Evolutionary conservation across 2,329 filamentous ascomycete species (phyloP).

Genomic region (Colletotrichum eremochloae): DNA sequence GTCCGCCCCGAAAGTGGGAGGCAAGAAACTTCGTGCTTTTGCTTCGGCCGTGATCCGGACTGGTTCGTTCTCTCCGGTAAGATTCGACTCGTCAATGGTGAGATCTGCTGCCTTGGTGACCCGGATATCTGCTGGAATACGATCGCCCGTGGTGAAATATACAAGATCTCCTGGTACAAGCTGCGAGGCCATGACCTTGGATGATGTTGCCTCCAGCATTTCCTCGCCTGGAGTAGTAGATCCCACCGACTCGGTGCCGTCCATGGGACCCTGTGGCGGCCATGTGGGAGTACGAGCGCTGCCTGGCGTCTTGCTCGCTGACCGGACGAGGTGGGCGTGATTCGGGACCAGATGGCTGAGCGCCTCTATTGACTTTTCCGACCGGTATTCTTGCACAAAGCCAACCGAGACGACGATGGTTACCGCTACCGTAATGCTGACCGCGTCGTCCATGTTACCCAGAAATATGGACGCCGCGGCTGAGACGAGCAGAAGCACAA

Average conservation of each 20-base stretch:
- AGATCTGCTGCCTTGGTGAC: slow-evolving; percentile 92
- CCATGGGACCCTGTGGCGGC: slow-evolving; percentile 63
- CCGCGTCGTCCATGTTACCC: slow-evolving; percentile 92
- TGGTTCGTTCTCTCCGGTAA: slow-evolving; percentile 97
- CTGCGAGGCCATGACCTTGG: slow-evolving; percentile 87
- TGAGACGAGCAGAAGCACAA: slow-evolving; percentile 90
- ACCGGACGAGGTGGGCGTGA: slow-evolving; percentile 92
- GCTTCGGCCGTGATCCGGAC: slow-evolving; percentile 82
- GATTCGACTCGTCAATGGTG: slow-evolving; percentile 94
- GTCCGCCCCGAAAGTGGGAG: slow-evolving; percentile 49
- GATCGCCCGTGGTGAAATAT: slow-evolving; percentile 93
- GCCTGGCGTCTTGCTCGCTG: slow-evolving; percentile 55
- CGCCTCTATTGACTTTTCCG: slow-evolving; percentile 96
- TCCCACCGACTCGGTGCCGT: slow-evolving; percentile 50
- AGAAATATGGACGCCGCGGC: slow-evolving; percentile 90
- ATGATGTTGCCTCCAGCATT: slow-evolving; percentile 78
- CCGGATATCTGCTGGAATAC: slow-evolving; percentile 94
- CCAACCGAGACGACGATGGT: slow-evolving; percentile 97
- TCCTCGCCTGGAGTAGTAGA: slow-evolving; percentile 73
- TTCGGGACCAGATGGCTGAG: slow-evolving; percentile 94
- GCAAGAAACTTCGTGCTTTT: slow-evolving; percentile 50
- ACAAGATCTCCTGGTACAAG: slow-evolving; percentile 94
- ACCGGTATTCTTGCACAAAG: slow-evolving; percentile 97
- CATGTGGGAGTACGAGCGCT: slow-evolving; percentile 58
- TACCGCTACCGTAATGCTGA: slow-evolving; percentile 95